Percentiles rank a stretch among this genome's conserved stretches.
These are phyloP conservation scores for Capronia coronata DNA, from an alignment of 2,329 filamentous ascomycete species.

Conservation along the genomic window DNA sequence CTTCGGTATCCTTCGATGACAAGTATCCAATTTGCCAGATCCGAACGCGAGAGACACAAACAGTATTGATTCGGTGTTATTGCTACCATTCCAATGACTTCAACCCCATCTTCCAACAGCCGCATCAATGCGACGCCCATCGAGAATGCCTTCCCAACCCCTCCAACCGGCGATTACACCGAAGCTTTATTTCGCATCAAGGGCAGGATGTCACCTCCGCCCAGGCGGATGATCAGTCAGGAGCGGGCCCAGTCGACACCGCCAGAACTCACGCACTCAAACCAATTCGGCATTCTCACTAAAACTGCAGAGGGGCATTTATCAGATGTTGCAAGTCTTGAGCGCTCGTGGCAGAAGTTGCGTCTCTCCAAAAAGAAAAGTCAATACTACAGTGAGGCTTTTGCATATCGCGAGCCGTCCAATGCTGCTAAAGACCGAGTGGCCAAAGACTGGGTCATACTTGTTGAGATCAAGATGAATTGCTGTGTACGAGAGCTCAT, in stretches of 20 bases:
- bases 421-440: constrained; percentile 43
- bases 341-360: constrained; percentile 22
- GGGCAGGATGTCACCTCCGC: constrained; percentile 19
- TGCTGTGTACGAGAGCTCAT: constrained; percentile 47
- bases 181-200: constrained; percentile 14
- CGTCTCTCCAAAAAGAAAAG: constrained; percentile 33
- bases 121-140: constrained; percentile 20
- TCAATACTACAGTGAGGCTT: constrained; percentile 39
- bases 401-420: constrained; percentile 35
- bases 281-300: constrained; percentile 19
- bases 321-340: constrained; percentile 21
- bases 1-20: constrained; percentile 5
- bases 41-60: not conserved
- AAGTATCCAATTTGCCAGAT: not conserved
- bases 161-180: constrained; percentile 12
- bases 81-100: constrained; percentile 9
- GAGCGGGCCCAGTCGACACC: constrained; percentile 25
- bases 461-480: constrained; percentile 60
- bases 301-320: constrained; percentile 15
- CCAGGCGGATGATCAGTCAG: constrained; percentile 10
- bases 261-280: constrained; percentile 23
- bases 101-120: constrained; percentile 19
- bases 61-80: not conserved
- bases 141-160: constrained; percentile 28
- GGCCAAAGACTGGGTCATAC: constrained; percentile 51